Conservation (phyloP, 805 yeast species). For the Starmera dryadoides region DNA sequence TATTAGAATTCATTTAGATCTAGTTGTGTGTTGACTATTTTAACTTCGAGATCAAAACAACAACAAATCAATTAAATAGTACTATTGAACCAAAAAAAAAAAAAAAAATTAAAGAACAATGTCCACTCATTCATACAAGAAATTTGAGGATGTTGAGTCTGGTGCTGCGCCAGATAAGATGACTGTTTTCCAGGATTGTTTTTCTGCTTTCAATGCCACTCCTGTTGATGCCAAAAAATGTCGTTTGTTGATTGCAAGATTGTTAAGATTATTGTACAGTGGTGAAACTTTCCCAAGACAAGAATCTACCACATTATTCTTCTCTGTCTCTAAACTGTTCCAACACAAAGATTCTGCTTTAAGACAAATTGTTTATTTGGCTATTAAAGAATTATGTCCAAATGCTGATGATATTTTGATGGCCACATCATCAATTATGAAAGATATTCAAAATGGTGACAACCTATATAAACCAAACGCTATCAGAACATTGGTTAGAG, state of each 20-base stretch:
- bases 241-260: slow-evolving; percentile 72
- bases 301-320: slow-evolving; percentile 89
- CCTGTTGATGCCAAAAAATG: slow-evolving; percentile 86
- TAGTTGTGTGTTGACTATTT: neutral
- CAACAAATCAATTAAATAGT: no score
- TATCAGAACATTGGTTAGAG: slow-evolving; percentile 82
- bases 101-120: slow-evolving; percentile 24
- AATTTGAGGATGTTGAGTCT: slow-evolving; percentile 68
- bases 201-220: slow-evolving; percentile 85
- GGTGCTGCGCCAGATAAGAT: slow-evolving; percentile 82
- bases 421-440: slow-evolving; percentile 98
- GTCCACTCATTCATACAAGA: slow-evolving; percentile 82
- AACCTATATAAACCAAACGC: slow-evolving; percentile 88
- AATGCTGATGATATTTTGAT: slow-evolving; percentile 88
- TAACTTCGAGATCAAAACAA: neutral
- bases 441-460: slow-evolving; percentile 90
- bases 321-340: slow-evolving; percentile 88
- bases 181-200: slow-evolving; percentile 95
- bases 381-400: slow-evolving; percentile 83
- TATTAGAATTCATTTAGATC: neutral
- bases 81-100: no score
- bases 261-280: slow-evolving; percentile 71
- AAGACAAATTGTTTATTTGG: slow-evolving; percentile 89
- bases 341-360: slow-evolving; percentile 84
- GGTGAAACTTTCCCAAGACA: slow-evolving; percentile 84